Evolutionary conservation across 768 basidiomycete species (phyloP), one percentile per base, ranked within the genome.

Genomic region (Cystoderma amianthinum): DNA sequence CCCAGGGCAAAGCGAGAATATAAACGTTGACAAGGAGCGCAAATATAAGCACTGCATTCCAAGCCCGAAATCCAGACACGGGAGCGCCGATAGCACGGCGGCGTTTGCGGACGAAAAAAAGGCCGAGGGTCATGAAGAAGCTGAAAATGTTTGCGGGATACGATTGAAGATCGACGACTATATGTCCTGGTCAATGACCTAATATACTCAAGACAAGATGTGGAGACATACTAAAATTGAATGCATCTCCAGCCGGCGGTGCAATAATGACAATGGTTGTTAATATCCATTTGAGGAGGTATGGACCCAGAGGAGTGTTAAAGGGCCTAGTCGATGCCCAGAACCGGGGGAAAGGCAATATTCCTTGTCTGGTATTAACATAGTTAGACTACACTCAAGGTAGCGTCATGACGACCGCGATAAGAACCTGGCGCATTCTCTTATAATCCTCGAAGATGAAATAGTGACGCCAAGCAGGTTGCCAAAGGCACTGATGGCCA

Each of bases 261-360:
- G 63, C 68, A 33, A 74, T 54, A 45, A 78, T 75, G 38, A 76
- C 66, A 42, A 76, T 60, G 16, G 66, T 58, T 1, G 71, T n/a
- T n/a, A n/a, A n/a, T n/a, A n/a, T n/a, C n/a, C n/a, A n/a, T n/a
- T n/a, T n/a, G n/a, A n/a, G n/a, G n/a, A n/a, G n/a, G n/a, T n/a
- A n/a, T n/a, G n/a, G n/a, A n/a, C n/a, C n/a, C n/a, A n/a, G n/a
- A n/a, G n/a, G n/a, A n/a, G n/a, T n/a, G n/a, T n/a, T n/a, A n/a
- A n/a, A n/a, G n/a, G n/a, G n/a, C n/a, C n/a, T n/a, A n/a, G n/a
- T n/a, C n/a, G n/a, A n/a, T n/a, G n/a, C n/a, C n/a, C n/a, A n/a
- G n/a, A n/a, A n/a, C n/a, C n/a, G n/a, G n/a, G n/a, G n/a, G n/a
- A n/a, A n/a, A n/a, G n/a, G n/a, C n/a, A n/a, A n/a, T n/a, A n/a